Conservation (phyloP, 352 stramenopile genomes). For the Phytopythium sindhum region DNA sequence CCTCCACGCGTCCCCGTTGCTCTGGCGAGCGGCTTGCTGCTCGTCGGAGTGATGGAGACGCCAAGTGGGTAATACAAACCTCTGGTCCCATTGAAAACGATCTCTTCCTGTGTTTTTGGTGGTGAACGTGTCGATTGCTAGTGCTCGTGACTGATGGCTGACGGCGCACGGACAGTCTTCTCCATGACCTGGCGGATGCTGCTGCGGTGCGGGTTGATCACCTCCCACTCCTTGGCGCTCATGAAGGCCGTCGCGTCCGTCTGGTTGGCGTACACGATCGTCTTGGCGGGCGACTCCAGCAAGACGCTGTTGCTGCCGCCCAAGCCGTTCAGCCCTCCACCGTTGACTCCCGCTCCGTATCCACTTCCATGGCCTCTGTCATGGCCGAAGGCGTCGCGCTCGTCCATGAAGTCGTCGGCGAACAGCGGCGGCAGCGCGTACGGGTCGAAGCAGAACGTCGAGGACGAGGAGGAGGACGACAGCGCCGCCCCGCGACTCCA, state of each 20-base stretch:
- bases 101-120: background rate
- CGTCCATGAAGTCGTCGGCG: slow-evolving; percentile 49
- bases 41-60: background rate
- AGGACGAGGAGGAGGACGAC: slow-evolving; percentile 6
- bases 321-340: slow-evolving; percentile 11
- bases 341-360: slow-evolving; percentile 12
- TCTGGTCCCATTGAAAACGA: slow-evolving; percentile 9
- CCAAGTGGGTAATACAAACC: slow-evolving; percentile 5
- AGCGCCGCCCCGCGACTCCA: slow-evolving; percentile 11
- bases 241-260: slow-evolving; percentile 43
- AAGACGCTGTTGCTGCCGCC: slow-evolving; percentile 11
- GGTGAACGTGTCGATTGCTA: background rate
- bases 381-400: slow-evolving; percentile 19
- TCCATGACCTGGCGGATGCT: slow-evolving; percentile 50
- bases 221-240: slow-evolving; percentile 62
- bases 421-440: slow-evolving; percentile 70
- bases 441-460: slow-evolving; percentile 39
- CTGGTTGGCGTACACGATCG: slow-evolving; percentile 59
- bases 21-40: background rate
- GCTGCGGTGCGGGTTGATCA: slow-evolving; percentile 59
- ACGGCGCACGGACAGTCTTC: slow-evolving; percentile 12
- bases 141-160: background rate
- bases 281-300: slow-evolving; percentile 48
- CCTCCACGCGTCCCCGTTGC: background rate
- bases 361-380: background rate